Evolutionary conservation across 345 rosid genomes (phyloP), one percentile per base, ranked within the genome.

Genomic region (Populus simonii): DNA sequence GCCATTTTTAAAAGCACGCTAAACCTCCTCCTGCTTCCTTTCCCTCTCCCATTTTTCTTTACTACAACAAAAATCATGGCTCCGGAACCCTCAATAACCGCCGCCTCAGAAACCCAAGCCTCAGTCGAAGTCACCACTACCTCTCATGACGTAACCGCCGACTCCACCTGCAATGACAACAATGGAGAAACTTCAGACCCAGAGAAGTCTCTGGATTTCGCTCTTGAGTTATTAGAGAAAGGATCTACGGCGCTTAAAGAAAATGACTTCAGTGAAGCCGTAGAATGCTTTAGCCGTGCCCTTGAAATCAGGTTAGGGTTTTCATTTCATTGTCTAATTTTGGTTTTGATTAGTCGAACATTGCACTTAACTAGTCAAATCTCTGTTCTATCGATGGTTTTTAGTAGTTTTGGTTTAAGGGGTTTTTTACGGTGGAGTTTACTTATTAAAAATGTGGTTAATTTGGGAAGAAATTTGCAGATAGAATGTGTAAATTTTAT

Each of bases 261-360:
- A 55, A 77, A 72, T 2, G 96, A 96, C 76, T 89, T 81, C 73
- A 77, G 72, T 8, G 97, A 93, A 84, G 99, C 99, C 22, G 90
- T 90, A 8, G 98, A 96, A 49, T 96, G 94, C 89, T 92, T 91
- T 61, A 92, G 98, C 87, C 99, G 98, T 38, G 90, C 95, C 67
- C 92, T 96, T 10, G 98, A 96, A 78, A 93, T 93, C 87, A 90
- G 94, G 99, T 95, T 77, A 65, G 73, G 77, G 66, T 68, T 78
- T 66, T 33, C 17, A 41, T 39, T 66, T 76, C 29, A 41, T 1
- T 38, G 61, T 39, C 36, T 35, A 13, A 8, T 31, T 75, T 68
- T 36, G n/a, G 22, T 20, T 71, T 63, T 18, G 3, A 13, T 78
- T 45, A 10, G 49, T n/a, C 11, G 2, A n/a, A 18, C 33, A 65